These are phyloP conservation scores for Chrysoporthe austroafricana DNA, from an alignment of 2,329 filamentous ascomycete species.

Conservation along the genomic window DNA sequence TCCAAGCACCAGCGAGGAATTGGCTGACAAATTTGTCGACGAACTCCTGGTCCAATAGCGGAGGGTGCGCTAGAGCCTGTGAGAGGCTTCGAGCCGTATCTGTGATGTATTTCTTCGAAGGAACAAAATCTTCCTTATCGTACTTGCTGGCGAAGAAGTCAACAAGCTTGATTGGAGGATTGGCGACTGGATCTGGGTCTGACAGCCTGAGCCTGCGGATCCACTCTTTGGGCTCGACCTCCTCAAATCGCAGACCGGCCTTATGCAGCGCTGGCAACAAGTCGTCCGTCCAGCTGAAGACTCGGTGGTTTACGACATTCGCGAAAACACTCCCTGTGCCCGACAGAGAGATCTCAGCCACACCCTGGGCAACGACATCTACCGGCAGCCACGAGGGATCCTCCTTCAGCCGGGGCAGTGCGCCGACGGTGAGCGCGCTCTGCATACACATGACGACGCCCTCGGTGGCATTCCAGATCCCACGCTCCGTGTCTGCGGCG, in stretches of 20 bases:
- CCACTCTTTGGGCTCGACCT: constrained; percentile 49
- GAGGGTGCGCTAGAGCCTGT: constrained; percentile 45
- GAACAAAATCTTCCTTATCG: constrained; percentile 49
- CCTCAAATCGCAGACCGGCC: constrained; percentile 50
- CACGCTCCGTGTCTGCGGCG: constrained; percentile 50
- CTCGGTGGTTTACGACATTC: constrained; percentile 53
- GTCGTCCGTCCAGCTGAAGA: constrained; percentile 54
- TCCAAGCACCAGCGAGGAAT: constrained; percentile 44
- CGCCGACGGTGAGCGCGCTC: constrained; percentile 46
- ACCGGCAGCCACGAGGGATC: constrained; percentile 50
- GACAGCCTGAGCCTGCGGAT: constrained; percentile 47
- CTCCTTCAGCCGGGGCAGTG: constrained; percentile 51
- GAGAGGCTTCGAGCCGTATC: constrained; percentile 47
- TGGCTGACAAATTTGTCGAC: constrained; percentile 45
- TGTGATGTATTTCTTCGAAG: constrained; percentile 47
- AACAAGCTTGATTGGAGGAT: constrained; percentile 56
- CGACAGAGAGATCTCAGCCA: constrained; percentile 44
- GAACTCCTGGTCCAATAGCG: constrained; percentile 37
- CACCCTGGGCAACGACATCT: constrained; percentile 46
- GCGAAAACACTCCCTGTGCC: constrained; percentile 41
- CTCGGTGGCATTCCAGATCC: constrained; percentile 55
- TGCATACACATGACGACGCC: constrained; percentile 57
- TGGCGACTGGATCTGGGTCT: constrained; percentile 48
- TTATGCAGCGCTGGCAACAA: constrained; percentile 52
- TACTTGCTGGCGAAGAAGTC: constrained; percentile 57